These are phyloP conservation scores for Kodamaea arcana DNA, from an alignment of 1,139 yeast genomes.

Conservation along the genomic window DNA sequence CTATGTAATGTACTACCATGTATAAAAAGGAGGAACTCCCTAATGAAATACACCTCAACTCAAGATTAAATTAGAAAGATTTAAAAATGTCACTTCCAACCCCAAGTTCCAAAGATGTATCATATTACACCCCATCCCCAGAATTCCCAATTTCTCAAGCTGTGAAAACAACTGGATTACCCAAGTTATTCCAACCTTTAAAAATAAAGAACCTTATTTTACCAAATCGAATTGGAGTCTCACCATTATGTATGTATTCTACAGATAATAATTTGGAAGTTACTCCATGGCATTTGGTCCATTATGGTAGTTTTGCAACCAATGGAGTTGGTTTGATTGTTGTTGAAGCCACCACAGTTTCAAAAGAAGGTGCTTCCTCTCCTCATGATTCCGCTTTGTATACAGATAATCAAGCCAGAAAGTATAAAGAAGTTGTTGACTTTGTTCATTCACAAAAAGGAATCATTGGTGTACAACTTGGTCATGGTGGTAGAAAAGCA, in stretches of 20 bases:
- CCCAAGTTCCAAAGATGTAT: not conserved
- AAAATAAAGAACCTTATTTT: constrained; percentile 32
- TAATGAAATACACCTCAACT: too few relatives aligned
- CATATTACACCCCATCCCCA: not conserved
- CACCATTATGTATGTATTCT: constrained; percentile 60
- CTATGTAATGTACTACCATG: too few relatives aligned
- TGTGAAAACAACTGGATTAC: constrained; percentile 1
- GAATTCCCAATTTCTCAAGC: not conserved
- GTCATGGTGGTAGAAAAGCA: constrained; percentile 57
- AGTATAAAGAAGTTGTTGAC: constrained; percentile 47
- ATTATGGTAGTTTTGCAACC: constrained; percentile 39
- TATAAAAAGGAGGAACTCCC: too few relatives aligned
- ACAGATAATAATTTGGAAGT: constrained; percentile 32
- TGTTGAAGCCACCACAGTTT: constrained; percentile 50
- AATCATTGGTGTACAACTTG: constrained; percentile 49
- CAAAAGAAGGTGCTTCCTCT: constrained; percentile 40
- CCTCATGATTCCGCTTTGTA: constrained; percentile 49
- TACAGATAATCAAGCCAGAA: constrained; percentile 47
- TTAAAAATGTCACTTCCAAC: constrained; percentile 1
- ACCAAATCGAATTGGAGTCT: constrained; percentile 51
- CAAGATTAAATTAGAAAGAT: too few relatives aligned
- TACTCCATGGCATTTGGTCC: constrained; percentile 46
- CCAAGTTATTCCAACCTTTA: constrained; percentile 33
- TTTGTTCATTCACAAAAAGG: constrained; percentile 52
- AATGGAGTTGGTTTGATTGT: constrained; percentile 53